Base-by-base conservation (phyloP, 164 flowering plant species). In the Stephania japonica region DNA sequence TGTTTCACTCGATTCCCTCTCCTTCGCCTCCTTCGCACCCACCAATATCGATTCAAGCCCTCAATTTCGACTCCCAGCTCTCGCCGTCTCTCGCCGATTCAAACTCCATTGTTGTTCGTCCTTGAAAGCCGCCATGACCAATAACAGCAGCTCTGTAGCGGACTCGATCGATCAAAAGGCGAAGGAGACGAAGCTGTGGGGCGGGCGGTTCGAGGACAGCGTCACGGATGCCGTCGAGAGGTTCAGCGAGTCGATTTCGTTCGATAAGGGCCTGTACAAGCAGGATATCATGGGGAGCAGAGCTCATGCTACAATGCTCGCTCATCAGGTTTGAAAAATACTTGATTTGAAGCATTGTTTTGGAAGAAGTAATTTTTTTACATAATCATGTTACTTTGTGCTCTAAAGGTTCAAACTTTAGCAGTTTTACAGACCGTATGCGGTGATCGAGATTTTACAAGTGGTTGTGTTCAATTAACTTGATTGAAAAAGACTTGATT, bases 231-330 rank as follows among this genome's bases (percentile, higher is more conserved):
- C 83, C 1, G 99, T 96, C 2, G 99, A 96, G 94, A 85, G 81
- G 78, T 96, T 96, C 80, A 93, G 98, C 10, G 99, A 96, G 81
- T 96, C 99, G 26, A 87, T 96, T 47, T 93, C 99, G 0, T 96
- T 79, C 69, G 99, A 96, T 49, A 93, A 91, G 75, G 81, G 77
- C 43, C 81, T 96, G 18, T 96, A 93, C 77, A 96, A 87, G 83
- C 97, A 93, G 3, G 99, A 96, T 70, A 93, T 96, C 53, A 84
- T 80, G 87, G 97, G 94, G 1, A 96, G 98, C 72, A 83, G 83
- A 23, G 98, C 99, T 42, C 99, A 96, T 73, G 99, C 99, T 19
- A 68, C 92, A 25, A 96, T 96, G 99, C 97, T 96, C 27, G 97
- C 98, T 64, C 75, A 83, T 1, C 97, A 93, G 98, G 98, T 94